phyloP scores from a whole-genome alignment of 108 stramenopile species.

The Schizochytrium sp. region DNA sequence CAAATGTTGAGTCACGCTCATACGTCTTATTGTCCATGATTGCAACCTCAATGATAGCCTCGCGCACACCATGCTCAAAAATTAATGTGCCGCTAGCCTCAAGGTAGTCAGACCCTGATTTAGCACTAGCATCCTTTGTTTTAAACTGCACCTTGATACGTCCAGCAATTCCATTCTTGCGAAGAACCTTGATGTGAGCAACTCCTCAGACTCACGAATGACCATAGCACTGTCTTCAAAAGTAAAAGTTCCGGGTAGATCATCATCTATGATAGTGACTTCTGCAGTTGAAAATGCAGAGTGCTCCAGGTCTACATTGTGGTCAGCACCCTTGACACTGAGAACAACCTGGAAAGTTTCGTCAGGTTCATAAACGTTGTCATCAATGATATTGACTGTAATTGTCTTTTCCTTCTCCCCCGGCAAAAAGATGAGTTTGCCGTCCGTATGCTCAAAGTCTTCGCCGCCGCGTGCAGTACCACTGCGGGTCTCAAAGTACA shows the following conservation, averaged over 20 bases:
- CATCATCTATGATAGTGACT: conserved; percentile 71
- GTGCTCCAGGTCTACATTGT: conserved; percentile 32
- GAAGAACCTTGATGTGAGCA: neutral
- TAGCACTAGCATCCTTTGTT: conserved; percentile 49
- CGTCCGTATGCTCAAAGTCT: conserved; percentile 62
- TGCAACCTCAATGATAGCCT: conserved; percentile 53
- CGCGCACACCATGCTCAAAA: conserved; percentile 60
- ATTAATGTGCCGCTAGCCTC: conserved; percentile 1
- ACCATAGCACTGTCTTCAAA: conserved; percentile 25
- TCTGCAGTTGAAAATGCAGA: conserved; percentile 18
- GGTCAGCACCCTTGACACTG: neutral
- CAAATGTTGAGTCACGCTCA: conserved; percentile 59
- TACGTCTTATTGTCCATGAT: conserved; percentile 58
- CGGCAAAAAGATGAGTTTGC: conserved; percentile 55
- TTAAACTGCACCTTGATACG: conserved; percentile 37
- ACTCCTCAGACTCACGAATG: conserved; percentile 44
- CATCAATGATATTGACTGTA: conserved; percentile 63
- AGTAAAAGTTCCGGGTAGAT: conserved; percentile 63
- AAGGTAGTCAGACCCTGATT: conserved; percentile 55
- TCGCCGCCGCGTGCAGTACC: conserved; percentile 42
- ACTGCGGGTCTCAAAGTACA: conserved; percentile 55
- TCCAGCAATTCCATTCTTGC: conserved; percentile 50
- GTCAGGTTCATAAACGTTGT: conserved; percentile 64
- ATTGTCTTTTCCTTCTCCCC: conserved; percentile 62
- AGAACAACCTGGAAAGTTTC: conserved; percentile 63